Evolutionary conservation across 441 rosid genomes (phyloP).

Genomic region (Hura crepitans): DNA sequence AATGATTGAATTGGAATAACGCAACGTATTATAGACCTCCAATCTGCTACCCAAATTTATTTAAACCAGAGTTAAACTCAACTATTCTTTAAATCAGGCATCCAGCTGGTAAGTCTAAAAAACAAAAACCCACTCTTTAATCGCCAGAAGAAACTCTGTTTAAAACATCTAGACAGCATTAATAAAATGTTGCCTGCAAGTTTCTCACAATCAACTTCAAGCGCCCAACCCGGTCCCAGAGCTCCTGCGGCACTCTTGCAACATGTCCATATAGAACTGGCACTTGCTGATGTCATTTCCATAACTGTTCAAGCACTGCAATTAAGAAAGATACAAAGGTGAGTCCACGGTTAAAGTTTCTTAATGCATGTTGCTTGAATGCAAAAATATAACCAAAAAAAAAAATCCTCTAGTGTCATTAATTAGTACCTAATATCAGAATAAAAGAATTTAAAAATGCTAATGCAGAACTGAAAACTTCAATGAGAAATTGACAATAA

Average conservation of each 20-base stretch:
- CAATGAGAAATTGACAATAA: neutral
- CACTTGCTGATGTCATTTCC: conserved; percentile 75
- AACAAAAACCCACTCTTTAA: neutral
- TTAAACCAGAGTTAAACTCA: neutral
- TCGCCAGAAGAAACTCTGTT: neutral
- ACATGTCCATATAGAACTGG: conserved; percentile 88
- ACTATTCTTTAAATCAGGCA: neutral
- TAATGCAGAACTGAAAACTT: neutral
- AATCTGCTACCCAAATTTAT: neutral
- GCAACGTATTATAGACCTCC: no score
- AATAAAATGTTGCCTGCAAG: no score
- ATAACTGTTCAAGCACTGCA: conserved; percentile 59
- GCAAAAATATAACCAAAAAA: neutral
- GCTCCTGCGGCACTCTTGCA: conserved; percentile 67
- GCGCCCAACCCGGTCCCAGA: conserved; percentile 29
- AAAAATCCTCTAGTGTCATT: neutral
- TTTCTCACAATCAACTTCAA: conserved; percentile 16
- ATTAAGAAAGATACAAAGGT: no score
- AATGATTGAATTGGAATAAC: no score
- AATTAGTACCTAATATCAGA: neutral
- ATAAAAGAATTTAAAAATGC: no score
- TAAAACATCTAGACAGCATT: neutral
- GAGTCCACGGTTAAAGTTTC: no score
- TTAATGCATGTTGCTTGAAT: no score
- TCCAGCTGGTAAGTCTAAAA: neutral